Percentiles rank a stretch among this genome's conserved stretches.
Conservation (phyloP, 108 stramenopile genomes). For the Nitzschia sp. region DNA sequence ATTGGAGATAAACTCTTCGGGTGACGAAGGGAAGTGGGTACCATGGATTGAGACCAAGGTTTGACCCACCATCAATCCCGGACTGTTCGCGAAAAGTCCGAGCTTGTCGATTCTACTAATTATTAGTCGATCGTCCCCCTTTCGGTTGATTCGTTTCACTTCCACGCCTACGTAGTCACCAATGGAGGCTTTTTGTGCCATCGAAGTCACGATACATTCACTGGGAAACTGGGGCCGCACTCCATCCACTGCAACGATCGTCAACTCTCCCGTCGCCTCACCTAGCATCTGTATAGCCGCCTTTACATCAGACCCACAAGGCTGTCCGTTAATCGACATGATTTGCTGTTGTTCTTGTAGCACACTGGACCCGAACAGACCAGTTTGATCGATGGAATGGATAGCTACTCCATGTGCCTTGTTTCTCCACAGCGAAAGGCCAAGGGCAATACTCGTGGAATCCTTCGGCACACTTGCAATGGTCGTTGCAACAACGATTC, state of each 20-base stretch:
- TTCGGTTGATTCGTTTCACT: not conserved
- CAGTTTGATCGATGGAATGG: not conserved
- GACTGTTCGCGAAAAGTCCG: not conserved
- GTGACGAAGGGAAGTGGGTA: not conserved
- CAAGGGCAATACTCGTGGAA: not conserved
- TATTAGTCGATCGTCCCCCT: not conserved
- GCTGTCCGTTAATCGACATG: slow-evolving; percentile 5
- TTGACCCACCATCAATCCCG: not conserved
- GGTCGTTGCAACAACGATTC: not conserved
- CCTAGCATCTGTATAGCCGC: not conserved
- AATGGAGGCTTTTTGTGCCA: not conserved
- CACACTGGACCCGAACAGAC: not conserved
- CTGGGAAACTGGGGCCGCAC: not conserved
- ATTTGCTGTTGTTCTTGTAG: not conserved
- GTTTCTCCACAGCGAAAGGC: not conserved
- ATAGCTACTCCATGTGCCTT: not conserved
- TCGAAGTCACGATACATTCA: slow-evolving; percentile 1
- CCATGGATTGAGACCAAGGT: slow-evolving; percentile 10
- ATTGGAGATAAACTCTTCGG: not conserved
- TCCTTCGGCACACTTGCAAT: not conserved
- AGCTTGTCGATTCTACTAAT: not conserved
- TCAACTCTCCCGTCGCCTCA: not conserved
- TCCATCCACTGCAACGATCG: slow-evolving; percentile 5
- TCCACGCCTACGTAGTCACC: not conserved
- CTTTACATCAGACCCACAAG: not conserved